phyloP scores from a whole-genome alignment of 148 eudicot genomes.

The Chenopodium quinoa region DNA sequence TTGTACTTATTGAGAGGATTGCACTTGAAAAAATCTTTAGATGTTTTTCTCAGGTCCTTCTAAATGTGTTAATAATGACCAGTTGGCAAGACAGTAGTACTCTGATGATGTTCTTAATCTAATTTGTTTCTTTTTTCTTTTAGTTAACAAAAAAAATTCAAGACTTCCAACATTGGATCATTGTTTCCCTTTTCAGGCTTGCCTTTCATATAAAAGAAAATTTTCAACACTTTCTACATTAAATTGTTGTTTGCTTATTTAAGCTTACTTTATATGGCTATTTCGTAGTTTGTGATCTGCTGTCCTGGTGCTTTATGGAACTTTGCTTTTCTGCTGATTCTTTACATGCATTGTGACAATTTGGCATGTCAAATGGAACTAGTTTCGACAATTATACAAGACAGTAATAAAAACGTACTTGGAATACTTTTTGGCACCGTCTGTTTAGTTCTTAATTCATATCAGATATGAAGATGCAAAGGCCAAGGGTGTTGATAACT shows the following conservation, averaged over 20 bases:
- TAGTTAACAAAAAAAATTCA: too few relatives aligned
- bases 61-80: neutral
- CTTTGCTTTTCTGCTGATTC: neutral
- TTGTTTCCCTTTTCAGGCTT: too few relatives aligned
- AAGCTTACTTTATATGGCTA: too few relatives aligned
- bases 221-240: too few relatives aligned
- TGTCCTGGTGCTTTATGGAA: neutral
- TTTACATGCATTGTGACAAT: neutral
- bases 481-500: slow-evolving; percentile 71
- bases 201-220: too few relatives aligned
- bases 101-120: neutral
- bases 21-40: neutral
- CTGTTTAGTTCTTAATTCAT: slow-evolving; percentile 38
- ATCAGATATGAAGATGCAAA: slow-evolving; percentile 81
- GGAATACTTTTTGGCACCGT: neutral
- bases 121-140: too few relatives aligned
- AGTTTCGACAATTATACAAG: neutral
- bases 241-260: too few relatives aligned
- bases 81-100: neutral
- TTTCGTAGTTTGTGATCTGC: neutral
- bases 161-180: too few relatives aligned
- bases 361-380: neutral
- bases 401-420: neutral
- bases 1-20: neutral
- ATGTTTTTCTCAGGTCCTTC: neutral